A percentile compares a stretch with the other conserved stretches of the same genome.
Evolutionary conservation across 2,329 filamentous ascomycete genomes (phyloP).

Genomic region (Fusarium papillatum): DNA sequence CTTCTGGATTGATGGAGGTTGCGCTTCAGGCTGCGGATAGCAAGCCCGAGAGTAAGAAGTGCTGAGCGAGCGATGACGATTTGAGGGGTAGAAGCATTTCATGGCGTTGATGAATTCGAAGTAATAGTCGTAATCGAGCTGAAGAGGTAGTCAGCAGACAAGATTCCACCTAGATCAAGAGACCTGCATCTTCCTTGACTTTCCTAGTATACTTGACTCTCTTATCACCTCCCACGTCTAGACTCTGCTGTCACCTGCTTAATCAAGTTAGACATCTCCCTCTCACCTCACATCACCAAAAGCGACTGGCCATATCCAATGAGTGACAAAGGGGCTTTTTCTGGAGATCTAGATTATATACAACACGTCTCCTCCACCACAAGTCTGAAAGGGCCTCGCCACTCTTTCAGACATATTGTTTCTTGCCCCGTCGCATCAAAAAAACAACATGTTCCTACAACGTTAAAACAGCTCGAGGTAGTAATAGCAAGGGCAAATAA

Average conservation of each 20-base stretch:
- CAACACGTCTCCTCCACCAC: constrained; percentile 32
- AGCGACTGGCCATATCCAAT: not conserved
- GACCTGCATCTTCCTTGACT: not conserved
- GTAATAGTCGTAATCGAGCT: not conserved
- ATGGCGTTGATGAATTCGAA: not conserved
- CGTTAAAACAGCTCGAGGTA: constrained; percentile 22
- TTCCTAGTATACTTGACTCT: not conserved
- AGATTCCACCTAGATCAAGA: not conserved
- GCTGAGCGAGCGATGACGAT: constrained; percentile 12
- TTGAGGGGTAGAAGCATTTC: not conserved
- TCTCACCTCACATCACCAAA: not conserved
- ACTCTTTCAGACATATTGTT: constrained; percentile 4
- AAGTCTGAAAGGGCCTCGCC: constrained; percentile 24
- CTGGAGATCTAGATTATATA: constrained; percentile 47
- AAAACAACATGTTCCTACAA: constrained; percentile 36
- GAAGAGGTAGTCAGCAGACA: not conserved
- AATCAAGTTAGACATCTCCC: not conserved
- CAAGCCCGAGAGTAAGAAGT: constrained; percentile 30
- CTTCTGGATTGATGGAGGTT: constrained; percentile 63
- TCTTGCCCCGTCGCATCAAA: constrained; percentile 23
- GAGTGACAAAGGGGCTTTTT: constrained; percentile 45
- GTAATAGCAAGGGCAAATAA: constrained; percentile 21
- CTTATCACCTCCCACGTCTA: not conserved
- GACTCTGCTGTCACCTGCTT: not conserved
- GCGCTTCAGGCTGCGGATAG: constrained; percentile 47